phyloP scores from a whole-genome alignment of 352 stramenopile species.

The Phytophthora pinifolia region DNA sequence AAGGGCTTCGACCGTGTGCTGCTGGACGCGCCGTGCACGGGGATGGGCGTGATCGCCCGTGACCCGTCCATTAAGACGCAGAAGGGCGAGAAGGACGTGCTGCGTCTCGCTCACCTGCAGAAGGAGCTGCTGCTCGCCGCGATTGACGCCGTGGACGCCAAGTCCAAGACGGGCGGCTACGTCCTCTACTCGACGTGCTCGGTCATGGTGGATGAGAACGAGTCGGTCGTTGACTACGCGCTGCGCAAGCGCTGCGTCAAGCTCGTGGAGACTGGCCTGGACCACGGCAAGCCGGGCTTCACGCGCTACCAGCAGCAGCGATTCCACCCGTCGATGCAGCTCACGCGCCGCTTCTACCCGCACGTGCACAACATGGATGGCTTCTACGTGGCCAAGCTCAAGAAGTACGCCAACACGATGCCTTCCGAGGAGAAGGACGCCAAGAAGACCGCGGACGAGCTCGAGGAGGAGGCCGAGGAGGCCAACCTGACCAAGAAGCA shows the following conservation, averaged over 20 bases:
- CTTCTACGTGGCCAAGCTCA: constrained; percentile 99
- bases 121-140: constrained; percentile 99
- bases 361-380: constrained; percentile 99
- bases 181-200: constrained; percentile 99
- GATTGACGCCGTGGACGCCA: constrained; percentile 97
- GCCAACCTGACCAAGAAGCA: constrained; percentile 78
- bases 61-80: constrained; percentile 99
- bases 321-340: constrained; percentile 97
- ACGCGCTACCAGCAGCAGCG: constrained; percentile 95
- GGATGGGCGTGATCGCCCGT: constrained; percentile 97
- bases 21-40: constrained; percentile 98
- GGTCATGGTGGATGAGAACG: constrained; percentile 93
- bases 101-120: constrained; percentile 95
- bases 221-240: constrained; percentile 99
- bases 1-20: constrained; percentile 98
- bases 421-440: constrained; percentile 69
- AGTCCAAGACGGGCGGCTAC: constrained; percentile 96
- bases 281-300: constrained; percentile 95
- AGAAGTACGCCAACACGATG: constrained; percentile 97
- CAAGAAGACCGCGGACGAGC: constrained; percentile 76
- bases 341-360: constrained; percentile 98
- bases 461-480: constrained; percentile 72
- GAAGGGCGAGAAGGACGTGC: constrained; percentile 92
- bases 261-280: constrained; percentile 96
- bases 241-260: constrained; percentile 98